These are phyloP conservation scores for Blastosporella zonata DNA, from an alignment of 1,284 basidiomycete genomes.

Conservation along the genomic window DNA sequence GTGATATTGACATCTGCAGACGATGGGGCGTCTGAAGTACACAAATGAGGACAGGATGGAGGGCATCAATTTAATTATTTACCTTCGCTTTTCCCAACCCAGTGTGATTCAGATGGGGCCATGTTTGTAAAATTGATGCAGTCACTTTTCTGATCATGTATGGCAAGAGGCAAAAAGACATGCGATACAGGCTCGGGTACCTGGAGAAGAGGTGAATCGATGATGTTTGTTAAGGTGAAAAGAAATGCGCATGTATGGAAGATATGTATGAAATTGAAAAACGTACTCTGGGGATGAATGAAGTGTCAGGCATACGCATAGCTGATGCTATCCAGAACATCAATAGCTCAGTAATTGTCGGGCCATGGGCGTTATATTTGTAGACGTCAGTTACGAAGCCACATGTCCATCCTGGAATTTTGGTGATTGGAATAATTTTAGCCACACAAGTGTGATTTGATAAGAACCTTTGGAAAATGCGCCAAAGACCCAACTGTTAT, in stretches of 20 bases:
- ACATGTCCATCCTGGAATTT: slow-evolving; percentile 48
- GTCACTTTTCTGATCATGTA: slow-evolving; percentile 23
- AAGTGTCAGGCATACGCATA: slow-evolving; percentile 38
- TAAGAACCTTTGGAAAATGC: slow-evolving; percentile 55
- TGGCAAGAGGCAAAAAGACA: slow-evolving; percentile 26
- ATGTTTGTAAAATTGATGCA: slow-evolving; percentile 28
- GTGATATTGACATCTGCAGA: slow-evolving; percentile 29
- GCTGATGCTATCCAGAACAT: slow-evolving; percentile 53
- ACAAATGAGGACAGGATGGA: slow-evolving; percentile 2
- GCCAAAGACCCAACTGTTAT: slow-evolving; percentile 70
- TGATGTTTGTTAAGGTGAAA: too few relatives aligned
- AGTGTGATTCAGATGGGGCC: slow-evolving; percentile 45
- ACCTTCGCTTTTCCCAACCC: slow-evolving; percentile 44
- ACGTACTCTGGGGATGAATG: slow-evolving; percentile 42
- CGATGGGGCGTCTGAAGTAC: slow-evolving; percentile 28
- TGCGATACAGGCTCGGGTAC: slow-evolving; percentile 42
- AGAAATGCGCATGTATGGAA: too few relatives aligned
- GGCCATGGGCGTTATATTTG: slow-evolving; percentile 34
- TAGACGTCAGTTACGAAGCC: slow-evolving; percentile 47
- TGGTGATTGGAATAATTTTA: not conserved
- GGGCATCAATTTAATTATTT: slow-evolving; percentile 16
- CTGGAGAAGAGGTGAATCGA: slow-evolving; percentile 30
- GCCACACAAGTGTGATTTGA: not conserved
- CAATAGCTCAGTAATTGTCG: slow-evolving; percentile 47
- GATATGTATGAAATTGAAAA: too few relatives aligned